Percentiles rank a stretch among this genome's conserved stretches.
Evolutionary conservation across 2,329 filamentous ascomycete genomes (phyloP).

Genomic region (Spiromastix sp.): DNA sequence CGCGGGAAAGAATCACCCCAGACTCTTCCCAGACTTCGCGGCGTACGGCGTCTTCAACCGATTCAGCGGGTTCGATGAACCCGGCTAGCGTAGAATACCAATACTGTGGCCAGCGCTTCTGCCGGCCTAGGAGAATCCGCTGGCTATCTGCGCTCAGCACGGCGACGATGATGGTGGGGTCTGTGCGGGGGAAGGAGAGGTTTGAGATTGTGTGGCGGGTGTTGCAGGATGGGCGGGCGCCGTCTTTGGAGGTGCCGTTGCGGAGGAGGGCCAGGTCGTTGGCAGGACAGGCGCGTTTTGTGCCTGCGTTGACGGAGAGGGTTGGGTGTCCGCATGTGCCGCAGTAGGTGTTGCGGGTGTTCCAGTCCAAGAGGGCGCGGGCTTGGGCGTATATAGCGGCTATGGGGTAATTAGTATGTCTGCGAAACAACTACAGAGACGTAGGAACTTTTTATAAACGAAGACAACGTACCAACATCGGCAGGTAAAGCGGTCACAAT

Average conservation of each 20-base stretch:
- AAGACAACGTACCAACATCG: constrained; percentile 45
- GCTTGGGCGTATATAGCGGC: constrained; percentile 87
- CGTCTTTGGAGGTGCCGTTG: constrained; percentile 20
- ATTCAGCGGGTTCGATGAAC: constrained; percentile 78
- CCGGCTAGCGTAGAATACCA: constrained; percentile 88
- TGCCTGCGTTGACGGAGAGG: constrained; percentile 40
- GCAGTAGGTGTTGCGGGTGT: constrained; percentile 83
- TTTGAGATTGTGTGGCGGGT: constrained; percentile 83
- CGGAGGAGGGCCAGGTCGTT: constrained; percentile 27
- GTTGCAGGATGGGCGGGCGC: constrained; percentile 56
- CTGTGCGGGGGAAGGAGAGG: constrained; percentile 81
- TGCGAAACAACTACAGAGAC: no score
- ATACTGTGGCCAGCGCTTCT: constrained; percentile 68
- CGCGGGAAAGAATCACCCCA: constrained; percentile 64
- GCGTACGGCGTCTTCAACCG: constrained; percentile 71
- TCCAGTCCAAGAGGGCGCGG: constrained; percentile 86
- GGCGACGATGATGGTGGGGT: constrained; percentile 91
- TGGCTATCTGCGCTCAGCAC: constrained; percentile 72
- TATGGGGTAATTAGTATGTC: constrained; percentile 27
- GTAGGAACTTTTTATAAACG: no score
- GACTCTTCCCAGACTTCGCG: constrained; percentile 82
- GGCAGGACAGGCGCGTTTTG: constrained; percentile 35
- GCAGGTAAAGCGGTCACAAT: constrained; percentile 51
- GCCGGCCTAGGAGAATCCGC: constrained; percentile 71
- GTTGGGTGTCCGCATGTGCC: constrained; percentile 78